phyloP scores from a whole-genome alignment of 192 early-diverging fungal genomes.

The Pilobolus umbonatus region DNA sequence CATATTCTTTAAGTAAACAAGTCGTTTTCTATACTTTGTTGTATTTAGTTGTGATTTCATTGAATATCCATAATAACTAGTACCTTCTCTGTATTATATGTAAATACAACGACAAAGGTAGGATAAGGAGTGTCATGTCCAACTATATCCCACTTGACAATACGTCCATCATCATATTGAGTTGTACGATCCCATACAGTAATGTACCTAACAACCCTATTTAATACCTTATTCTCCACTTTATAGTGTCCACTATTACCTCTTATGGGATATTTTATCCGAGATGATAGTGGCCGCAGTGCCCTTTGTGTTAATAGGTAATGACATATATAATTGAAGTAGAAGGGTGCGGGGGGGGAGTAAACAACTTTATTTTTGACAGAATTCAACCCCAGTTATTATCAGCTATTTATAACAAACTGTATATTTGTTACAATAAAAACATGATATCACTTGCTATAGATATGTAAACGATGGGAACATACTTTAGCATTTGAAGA shows the following conservation, averaged over 20 bases:
- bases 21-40: conserved; percentile 46
- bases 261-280: conserved; percentile 39
- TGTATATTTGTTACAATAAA: no score
- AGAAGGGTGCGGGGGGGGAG: no score
- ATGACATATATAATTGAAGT: neutral
- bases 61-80: neutral
- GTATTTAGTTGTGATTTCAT: neutral
- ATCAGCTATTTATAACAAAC: no score
- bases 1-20: conserved; percentile 49
- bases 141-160: conserved; percentile 49
- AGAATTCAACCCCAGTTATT: no score
- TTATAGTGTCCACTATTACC: conserved; percentile 24
- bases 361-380: no score
- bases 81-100: conserved; percentile 46
- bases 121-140: conserved; percentile 45
- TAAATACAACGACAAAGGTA: conserved; percentile 44
- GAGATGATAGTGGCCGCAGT: conserved; percentile 34
- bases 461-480: no score
- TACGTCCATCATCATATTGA: conserved; percentile 44
- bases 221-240: neutral
- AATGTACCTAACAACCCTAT: conserved; percentile 25
- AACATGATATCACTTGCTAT: no score
- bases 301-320: conserved; percentile 35
- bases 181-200: conserved; percentile 35
- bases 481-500: no score